Percentiles rank a stretch among this genome's conserved stretches.
Conservation (phyloP, 768 basidiomycete species). For the Rhodosporidiobolus sp. region DNA sequence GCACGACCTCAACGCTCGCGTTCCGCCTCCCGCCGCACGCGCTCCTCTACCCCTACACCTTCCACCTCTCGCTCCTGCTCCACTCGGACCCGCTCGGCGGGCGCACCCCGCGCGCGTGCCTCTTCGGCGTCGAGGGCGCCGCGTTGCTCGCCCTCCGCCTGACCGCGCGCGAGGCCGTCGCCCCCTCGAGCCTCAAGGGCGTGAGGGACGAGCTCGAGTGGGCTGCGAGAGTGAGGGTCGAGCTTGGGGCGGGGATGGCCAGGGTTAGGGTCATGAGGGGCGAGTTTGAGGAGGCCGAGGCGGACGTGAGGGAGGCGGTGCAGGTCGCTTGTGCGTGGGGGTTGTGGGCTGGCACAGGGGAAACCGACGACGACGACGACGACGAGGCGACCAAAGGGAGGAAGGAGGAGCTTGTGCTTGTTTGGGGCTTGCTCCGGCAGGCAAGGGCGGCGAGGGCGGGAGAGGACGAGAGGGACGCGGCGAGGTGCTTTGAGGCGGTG, state of each 20-base stretch:
- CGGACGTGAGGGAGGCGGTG: background rate
- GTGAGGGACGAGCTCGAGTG: background rate
- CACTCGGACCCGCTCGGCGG: slow-evolving; percentile 17
- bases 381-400: no score
- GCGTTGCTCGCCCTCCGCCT: background rate
- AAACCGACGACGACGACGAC: no score
- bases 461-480: slow-evolving; percentile 2
- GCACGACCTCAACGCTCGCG: background rate
- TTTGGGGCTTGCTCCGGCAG: background rate
- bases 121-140: slow-evolving; percentile 18
- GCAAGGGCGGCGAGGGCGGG: background rate
- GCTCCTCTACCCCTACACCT: slow-evolving; percentile 14
- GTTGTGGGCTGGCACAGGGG: background rate
- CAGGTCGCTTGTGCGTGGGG: background rate
- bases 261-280: background rate
- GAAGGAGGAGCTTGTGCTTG: background rate
- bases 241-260: background rate
- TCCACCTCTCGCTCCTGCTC: slow-evolving; percentile 12
- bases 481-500: slow-evolving; percentile 14
- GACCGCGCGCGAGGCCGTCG: background rate
- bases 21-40: slow-evolving; percentile 5
- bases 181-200: background rate
- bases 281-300: background rate
- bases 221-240: background rate
- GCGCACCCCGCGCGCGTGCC: slow-evolving; percentile 8